Evolutionary conservation across 208 protist species (phyloP).

Genomic region (Trypanosoma cruzi): DNA sequence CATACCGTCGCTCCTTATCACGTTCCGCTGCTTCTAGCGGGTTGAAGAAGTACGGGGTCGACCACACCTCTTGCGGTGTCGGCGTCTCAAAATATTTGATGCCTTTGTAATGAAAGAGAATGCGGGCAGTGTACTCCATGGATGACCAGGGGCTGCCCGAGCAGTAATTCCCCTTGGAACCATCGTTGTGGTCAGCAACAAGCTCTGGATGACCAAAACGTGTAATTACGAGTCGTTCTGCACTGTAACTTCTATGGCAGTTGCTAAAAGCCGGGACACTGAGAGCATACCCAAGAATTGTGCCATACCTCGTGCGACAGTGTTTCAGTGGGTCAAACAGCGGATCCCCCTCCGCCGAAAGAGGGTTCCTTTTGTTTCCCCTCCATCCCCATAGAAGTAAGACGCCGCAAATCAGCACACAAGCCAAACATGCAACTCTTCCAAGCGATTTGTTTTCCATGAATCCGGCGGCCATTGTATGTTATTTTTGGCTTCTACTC

Average conservation of each 20-base stretch:
- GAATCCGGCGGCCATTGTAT: too few relatives aligned
- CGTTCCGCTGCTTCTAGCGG: constrained; percentile 14
- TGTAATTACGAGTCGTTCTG: background rate
- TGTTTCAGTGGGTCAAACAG: constrained; percentile 39
- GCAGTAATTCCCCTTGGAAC: constrained; percentile 28
- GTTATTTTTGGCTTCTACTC: too few relatives aligned
- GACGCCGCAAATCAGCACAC: too few relatives aligned
- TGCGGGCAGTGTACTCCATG: constrained; percentile 54
- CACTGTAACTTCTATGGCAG: constrained; percentile 30
- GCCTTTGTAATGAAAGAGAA: constrained; percentile 46
- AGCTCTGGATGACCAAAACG: background rate
- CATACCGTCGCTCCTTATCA: background rate
- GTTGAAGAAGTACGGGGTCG: constrained; percentile 45
- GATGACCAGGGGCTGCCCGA: constrained; percentile 39
- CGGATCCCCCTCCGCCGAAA: background rate
- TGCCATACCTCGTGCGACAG: constrained; percentile 51
- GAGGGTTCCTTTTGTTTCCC: background rate
- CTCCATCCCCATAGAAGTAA: too few relatives aligned
- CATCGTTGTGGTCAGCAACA: background rate
- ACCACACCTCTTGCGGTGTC: constrained; percentile 36
- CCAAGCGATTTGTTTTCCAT: too few relatives aligned
- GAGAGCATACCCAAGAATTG: constrained; percentile 51
- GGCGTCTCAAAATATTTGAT: constrained; percentile 29
- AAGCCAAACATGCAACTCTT: too few relatives aligned
- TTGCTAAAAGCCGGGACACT: constrained; percentile 70